A percentile compares a stretch with the other conserved stretches of the same genome.
phyloP scores from a whole-genome alignment of 2,329 filamentous ascomycete species.

The Sclerotinia borealis region DNA sequence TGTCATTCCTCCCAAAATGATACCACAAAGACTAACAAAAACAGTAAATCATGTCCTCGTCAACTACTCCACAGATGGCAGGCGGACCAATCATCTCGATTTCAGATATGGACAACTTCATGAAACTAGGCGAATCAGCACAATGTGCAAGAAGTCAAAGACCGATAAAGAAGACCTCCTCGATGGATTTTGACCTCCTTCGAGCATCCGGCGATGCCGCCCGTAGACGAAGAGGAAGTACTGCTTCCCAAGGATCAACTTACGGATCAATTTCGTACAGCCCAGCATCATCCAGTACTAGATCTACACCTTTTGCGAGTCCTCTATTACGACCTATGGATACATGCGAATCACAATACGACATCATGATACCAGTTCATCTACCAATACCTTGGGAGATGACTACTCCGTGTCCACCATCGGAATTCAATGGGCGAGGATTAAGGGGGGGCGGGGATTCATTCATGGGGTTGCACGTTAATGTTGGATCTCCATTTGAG shows the following conservation, averaged over 20 bases:
- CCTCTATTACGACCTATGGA: background rate
- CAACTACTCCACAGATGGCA: background rate
- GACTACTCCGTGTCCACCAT: background rate
- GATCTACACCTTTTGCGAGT: background rate
- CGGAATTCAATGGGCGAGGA: background rate
- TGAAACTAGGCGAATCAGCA: constrained; percentile 9
- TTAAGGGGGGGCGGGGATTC: background rate
- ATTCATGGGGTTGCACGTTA: background rate
- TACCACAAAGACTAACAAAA: background rate
- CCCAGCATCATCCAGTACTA: background rate
- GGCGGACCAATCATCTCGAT: constrained; percentile 13
- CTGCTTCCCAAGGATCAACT: background rate
- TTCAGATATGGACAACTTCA: constrained; percentile 10
- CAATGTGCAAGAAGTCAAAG: background rate
- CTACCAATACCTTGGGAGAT: background rate
- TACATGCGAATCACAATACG: background rate
- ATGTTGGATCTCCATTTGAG: constrained; percentile 7
- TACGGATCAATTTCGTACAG: background rate
- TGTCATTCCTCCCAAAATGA: background rate
- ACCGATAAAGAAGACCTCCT: constrained; percentile 11
- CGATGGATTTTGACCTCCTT: constrained; percentile 9
- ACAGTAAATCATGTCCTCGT: background rate
- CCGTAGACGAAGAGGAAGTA: background rate
- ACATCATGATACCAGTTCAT: background rate
- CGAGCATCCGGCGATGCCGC: constrained; percentile 10